phyloP scores from a whole-genome alignment of 1,284 basidiomycete genomes.

The Malassezia equina region DNA sequence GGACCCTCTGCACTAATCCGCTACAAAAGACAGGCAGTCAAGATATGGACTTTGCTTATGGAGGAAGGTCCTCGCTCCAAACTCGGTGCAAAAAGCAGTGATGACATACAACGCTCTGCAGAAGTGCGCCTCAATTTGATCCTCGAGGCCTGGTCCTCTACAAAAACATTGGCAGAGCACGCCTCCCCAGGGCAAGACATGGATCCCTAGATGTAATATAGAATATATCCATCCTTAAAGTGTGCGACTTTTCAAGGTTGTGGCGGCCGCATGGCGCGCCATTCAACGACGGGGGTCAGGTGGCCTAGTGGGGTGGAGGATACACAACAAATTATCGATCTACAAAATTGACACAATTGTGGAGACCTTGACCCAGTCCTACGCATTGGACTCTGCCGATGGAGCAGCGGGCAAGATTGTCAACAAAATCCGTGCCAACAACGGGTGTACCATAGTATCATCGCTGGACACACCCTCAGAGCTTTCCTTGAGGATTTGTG shows the following conservation, averaged over 20 bases:
- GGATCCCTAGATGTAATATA: conserved; percentile 7
- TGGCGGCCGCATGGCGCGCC: too few relatives aligned
- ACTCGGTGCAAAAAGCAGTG: conserved; percentile 20
- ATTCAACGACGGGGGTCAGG: too few relatives aligned
- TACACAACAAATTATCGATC: not conserved
- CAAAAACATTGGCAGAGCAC: conserved; percentile 14
- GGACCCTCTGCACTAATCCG: conserved; percentile 20
- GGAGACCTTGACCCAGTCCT: not conserved
- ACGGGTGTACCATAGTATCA: not conserved
- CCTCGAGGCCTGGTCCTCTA: conserved; percentile 46
- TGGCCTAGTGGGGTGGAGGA: too few relatives aligned
- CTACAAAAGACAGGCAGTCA: conserved; percentile 35
- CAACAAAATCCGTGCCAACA: conserved; percentile 15
- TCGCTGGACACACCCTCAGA: not conserved
- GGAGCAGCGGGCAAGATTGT: conserved; percentile 8
- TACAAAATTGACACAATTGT: not conserved
- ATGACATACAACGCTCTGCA: conserved; percentile 31
- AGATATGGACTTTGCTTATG: conserved; percentile 30
- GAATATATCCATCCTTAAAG: not conserved
- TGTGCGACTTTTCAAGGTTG: not conserved
- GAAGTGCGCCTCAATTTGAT: conserved; percentile 37
- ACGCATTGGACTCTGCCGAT: not conserved
- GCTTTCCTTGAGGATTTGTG: not conserved
- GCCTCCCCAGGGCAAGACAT: conserved; percentile 10
- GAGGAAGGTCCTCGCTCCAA: conserved; percentile 25